Evolutionary conservation across 192 early-diverging fungal genomes (phyloP).

Genomic region (Linnemannia schmuckeri): DNA sequence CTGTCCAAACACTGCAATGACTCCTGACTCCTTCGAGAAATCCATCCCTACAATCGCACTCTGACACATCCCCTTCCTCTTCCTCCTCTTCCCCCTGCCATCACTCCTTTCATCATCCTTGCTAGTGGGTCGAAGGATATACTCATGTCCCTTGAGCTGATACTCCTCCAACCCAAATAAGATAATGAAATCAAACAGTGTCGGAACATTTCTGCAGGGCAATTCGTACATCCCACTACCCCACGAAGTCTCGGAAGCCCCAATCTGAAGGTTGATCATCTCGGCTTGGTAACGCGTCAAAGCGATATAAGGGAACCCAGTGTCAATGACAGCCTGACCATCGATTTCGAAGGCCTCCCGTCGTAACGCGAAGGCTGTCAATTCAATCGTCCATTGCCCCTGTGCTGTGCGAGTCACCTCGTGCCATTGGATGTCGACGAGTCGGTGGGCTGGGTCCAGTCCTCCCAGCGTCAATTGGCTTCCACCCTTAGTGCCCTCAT

Average conservation of each 20-base stretch:
- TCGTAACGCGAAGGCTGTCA: conserved; percentile 83
- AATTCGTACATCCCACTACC: conserved; percentile 81
- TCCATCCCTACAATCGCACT: conserved; percentile 95
- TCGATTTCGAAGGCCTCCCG: conserved; percentile 77
- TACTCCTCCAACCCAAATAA: conserved; percentile 83
- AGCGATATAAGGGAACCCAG: conserved; percentile 89
- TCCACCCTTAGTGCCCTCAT: neutral
- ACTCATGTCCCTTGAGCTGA: conserved; percentile 68
- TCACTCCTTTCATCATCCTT: neutral
- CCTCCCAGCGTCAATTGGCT: conserved; percentile 78
- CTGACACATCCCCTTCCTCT: conserved; percentile 57
- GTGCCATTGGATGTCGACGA: conserved; percentile 81
- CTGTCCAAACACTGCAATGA: conserved; percentile 86
- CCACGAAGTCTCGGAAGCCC: conserved; percentile 87
- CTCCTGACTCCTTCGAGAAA: conserved; percentile 80
- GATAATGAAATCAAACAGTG: conserved; percentile 81
- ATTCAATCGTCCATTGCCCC: conserved; percentile 95
- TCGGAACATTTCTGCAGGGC: conserved; percentile 80
- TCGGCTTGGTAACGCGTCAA: conserved; percentile 83
- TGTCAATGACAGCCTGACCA: conserved; percentile 89
- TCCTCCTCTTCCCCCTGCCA: neutral
- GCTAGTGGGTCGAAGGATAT: conserved; percentile 37
- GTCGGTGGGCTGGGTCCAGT: conserved; percentile 79
- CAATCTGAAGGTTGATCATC: conserved; percentile 80
- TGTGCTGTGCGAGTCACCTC: conserved; percentile 79